Evolutionary conservation across 805 yeast genomes (phyloP), one percentile per base, ranked within the genome.

Genomic region (Wickerhamiella kazuoi): DNA sequence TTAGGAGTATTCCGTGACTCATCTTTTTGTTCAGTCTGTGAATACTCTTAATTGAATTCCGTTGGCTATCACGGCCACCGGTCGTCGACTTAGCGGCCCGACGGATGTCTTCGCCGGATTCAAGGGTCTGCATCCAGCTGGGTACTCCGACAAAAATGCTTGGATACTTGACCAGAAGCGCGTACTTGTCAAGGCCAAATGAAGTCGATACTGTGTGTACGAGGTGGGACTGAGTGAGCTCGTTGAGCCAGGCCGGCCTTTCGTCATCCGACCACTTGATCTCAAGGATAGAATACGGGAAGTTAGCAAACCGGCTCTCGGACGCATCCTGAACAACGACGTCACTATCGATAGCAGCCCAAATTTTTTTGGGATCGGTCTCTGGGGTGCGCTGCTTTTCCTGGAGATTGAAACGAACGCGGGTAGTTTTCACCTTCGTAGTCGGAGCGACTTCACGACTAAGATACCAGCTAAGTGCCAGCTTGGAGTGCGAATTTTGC

Each of bases 241-340:
- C 55, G 31, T 50, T 50, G 6, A 74, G 48, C 49, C 61, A 53
- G 1, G 45, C 36, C 0, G 70, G 71, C 35, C 52, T 46, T 14
- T 45, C 29, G 11, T 37, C 42, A 7, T 60, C 60, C 28, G 62
- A 63, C 59, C 70, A 70, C 17, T 69, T 54, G 18, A 74, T 51
- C 40, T 68, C 69, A 23, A 74, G 53, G 0, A 69, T 58, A 0
- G 72, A 62, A 47, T 69, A 67, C 2, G 76, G 75, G 48, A 72
- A 69, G 1, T 21, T 3, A 1, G 47, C 36, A 0, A 38, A 35
- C 6, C 45, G 38, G 1, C 28, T 11, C 17, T 45, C 34, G n/a
- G 18, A 14, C 13, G 39, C 18, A 21, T 28, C 30, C 13, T 11
- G 29, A 20, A 57, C 38, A 4, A 21, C 16, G 30, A 51, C 46